Base-by-base conservation (phyloP, 2,329 filamentous ascomycete genomes). In the Aureobasidium sp. region DNA sequence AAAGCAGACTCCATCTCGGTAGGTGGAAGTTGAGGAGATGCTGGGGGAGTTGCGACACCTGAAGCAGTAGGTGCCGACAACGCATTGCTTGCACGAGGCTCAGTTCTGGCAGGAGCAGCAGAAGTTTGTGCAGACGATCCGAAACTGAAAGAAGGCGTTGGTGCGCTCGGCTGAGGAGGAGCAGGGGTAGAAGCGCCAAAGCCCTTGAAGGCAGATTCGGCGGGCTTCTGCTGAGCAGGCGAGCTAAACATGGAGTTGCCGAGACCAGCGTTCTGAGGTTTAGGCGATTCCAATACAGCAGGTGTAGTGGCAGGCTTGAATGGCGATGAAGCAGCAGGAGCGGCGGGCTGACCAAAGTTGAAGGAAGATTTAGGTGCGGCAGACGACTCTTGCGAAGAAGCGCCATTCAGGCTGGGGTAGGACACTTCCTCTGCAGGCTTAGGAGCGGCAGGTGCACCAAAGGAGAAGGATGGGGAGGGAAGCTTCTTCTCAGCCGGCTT, bases 401-500 rank as follows among this genome's bases (percentile, higher is more conserved):
- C n/a, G 1, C 21, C 16, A 27, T 44, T 44, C 30, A 60, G 16
- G 11, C 27, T 34, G 25, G 48, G 58, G 32, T 61, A 53, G 3
- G 58, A 61, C 5, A 47, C 47, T 11, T 44, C 30, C 6, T 53
- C 58, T 11, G 58, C 58, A 15, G 47, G 36, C 21, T 61, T 53
- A 5, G 58, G 5, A 21, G 48, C 49, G 15, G 44, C 55, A 34
- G 55, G 21, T 30, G 55, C 27, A 36, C 29, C 47, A 37, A 61
- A 61, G 10, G 16, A 13, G 58, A 61, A 59, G 0, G 57, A 48
- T 11, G 54, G 54, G 15, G 54, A 50, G 9, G 57, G 57, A 15
- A 50, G 44, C 45, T 49, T 44, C 57, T 59, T 59, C 34, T 59
- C 57, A 27, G 57, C 57, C 11, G 57, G 57, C 27, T 59, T 59